Percentiles rank a stretch among this genome's conserved stretches.
phyloP scores from a whole-genome alignment of 2,329 filamentous ascomycete genomes.

The Ophiosphaerella herpotricha region DNA sequence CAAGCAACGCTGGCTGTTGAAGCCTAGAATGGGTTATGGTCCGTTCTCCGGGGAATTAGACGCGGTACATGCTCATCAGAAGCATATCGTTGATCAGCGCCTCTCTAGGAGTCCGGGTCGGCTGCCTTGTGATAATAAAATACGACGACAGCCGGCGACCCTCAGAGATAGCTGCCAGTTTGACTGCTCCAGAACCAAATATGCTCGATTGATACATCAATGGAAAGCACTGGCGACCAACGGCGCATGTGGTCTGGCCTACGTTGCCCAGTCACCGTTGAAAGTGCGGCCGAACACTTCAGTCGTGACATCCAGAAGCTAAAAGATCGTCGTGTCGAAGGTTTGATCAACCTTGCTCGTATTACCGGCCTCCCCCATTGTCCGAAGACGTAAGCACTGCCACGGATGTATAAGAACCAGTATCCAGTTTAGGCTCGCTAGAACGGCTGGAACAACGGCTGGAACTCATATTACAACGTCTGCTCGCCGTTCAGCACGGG shows the following conservation, averaged over 20 bases:
- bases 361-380: constrained; percentile 27
- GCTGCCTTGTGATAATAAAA: constrained; percentile 23
- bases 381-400: constrained; percentile 20
- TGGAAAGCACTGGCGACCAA: constrained; percentile 14
- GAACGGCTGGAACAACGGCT: constrained; percentile 7
- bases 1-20: constrained; percentile 28
- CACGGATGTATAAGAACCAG: constrained; percentile 16
- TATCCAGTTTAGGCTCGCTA: constrained; percentile 10
- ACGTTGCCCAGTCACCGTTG: constrained; percentile 1
- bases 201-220: constrained; percentile 5
- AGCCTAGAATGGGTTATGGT: constrained; percentile 25
- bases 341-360: constrained; percentile 17
- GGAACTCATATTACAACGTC: constrained; percentile 7
- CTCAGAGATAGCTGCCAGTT: constrained; percentile 20
- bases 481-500: constrained; percentile 12
- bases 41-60: constrained; percentile 24
- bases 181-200: constrained; percentile 17
- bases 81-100: constrained; percentile 20
- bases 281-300: background rate
- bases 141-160: constrained; percentile 18
- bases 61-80: constrained; percentile 18
- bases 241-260: constrained; percentile 4
- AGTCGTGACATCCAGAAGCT: constrained; percentile 12
- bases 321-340: constrained; percentile 18
- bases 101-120: constrained; percentile 21